Percentiles rank a stretch among this genome's conserved stretches.
Conservation (phyloP, 192 early-diverging fungal genomes). For the Coemansia erecta region DNA sequence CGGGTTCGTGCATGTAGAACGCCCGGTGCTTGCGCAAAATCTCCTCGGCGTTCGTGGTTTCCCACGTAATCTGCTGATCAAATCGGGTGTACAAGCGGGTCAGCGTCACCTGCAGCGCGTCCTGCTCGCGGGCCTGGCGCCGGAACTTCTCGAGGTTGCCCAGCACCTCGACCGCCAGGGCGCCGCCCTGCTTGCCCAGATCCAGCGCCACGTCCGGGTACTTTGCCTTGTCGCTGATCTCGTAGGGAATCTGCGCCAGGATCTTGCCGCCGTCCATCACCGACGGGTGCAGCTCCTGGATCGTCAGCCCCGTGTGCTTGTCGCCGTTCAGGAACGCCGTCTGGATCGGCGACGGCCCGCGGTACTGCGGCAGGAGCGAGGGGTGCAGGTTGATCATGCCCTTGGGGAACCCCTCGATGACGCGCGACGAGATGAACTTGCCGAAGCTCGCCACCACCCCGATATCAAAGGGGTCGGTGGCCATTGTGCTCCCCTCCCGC, state of each 20-base stretch:
- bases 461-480: conserved; percentile 61
- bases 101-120: conserved; percentile 58
- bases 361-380: conserved; percentile 88
- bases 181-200: conserved; percentile 18
- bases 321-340: conserved; percentile 79
- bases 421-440: conserved; percentile 71
- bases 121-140: conserved; percentile 61
- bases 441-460: conserved; percentile 95
- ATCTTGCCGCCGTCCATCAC: conserved; percentile 86
- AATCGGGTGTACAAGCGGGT: conserved; percentile 68
- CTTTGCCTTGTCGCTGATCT: neutral
- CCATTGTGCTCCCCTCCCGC: neutral
- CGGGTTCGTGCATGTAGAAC: conserved; percentile 38
- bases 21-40: conserved; percentile 69
- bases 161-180: conserved; percentile 15
- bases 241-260: conserved; percentile 57
- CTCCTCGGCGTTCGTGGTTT: conserved; percentile 56
- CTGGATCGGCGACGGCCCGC: conserved; percentile 91
- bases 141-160: conserved; percentile 30
- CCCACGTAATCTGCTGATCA: conserved; percentile 61
- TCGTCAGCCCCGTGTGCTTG: conserved; percentile 71
- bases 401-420: conserved; percentile 66
- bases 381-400: conserved; percentile 90
- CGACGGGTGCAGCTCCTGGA: conserved; percentile 77
- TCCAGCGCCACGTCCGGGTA: conserved; percentile 11